Conservation (phyloP, 345 rosid genomes). For the Bretschneidera sinensis region DNA sequence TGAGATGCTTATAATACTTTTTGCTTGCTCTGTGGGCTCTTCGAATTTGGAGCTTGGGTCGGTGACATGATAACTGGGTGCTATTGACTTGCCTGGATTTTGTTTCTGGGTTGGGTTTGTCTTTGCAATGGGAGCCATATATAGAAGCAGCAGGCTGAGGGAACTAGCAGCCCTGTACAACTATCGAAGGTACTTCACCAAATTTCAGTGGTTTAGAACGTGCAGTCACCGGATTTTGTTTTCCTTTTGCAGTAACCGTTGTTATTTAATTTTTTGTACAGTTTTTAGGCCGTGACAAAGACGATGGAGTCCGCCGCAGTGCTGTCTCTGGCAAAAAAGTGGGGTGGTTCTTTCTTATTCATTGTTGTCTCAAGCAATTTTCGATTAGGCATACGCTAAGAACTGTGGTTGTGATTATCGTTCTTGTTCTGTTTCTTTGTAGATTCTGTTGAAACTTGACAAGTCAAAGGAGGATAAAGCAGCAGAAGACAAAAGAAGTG, state of each 20-base stretch:
- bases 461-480: conserved; percentile 93
- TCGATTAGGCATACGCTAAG: no score
- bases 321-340: conserved; percentile 98
- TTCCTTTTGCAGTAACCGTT: not conserved
- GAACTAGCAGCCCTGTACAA: conserved; percentile 79
- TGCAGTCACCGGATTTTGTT: not conserved
- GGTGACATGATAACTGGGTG: conserved; percentile 64
- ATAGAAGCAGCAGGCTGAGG: conserved; percentile 73
- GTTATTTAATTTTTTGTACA: conserved; percentile 20
- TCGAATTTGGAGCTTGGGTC: conserved; percentile 96
- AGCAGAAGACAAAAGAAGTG: conserved; percentile 85
- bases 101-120: conserved; percentile 44
- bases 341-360: conserved; percentile 3
- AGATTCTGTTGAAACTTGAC: conserved; percentile 90
- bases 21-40: conserved; percentile 88
- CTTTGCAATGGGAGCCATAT: conserved; percentile 76
- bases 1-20: conserved; percentile 63
- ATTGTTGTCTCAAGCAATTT: not conserved
- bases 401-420: no score
- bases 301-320: conserved; percentile 79
- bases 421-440: conserved; percentile 13
- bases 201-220: not conserved
- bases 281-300: conserved; percentile 79
- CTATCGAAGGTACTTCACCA: conserved; percentile 68
- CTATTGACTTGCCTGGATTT: conserved; percentile 57